A percentile compares a stretch with the other conserved stretches of the same genome.
phyloP scores from a whole-genome alignment of 805 yeast species.

The Candida endomychidarum region DNA sequence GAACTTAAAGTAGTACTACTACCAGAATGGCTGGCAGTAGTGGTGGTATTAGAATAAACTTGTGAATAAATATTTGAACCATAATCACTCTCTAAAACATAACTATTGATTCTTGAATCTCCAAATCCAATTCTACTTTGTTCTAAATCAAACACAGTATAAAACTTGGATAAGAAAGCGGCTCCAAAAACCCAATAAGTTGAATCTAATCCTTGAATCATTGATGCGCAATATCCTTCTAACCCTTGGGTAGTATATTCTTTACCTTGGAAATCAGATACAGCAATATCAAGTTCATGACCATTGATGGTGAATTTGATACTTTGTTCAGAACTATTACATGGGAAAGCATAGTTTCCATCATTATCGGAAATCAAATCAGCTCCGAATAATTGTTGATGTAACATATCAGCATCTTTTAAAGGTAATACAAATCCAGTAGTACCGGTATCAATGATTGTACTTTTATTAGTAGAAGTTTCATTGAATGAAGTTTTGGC shows the following conservation, averaged over 20 bases:
- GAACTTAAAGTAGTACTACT: neutral
- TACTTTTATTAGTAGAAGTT: constrained; percentile 30
- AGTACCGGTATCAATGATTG: constrained; percentile 66
- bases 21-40: neutral
- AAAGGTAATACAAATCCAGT: constrained; percentile 58
- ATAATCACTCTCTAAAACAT: constrained; percentile 9
- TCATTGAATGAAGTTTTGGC: constrained; percentile 11
- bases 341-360: constrained; percentile 58
- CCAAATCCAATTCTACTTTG: constrained; percentile 52
- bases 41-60: neutral
- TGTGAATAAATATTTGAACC: neutral
- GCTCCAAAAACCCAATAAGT: constrained; percentile 61
- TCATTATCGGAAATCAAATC: constrained; percentile 54
- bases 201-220: constrained; percentile 55
- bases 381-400: constrained; percentile 44
- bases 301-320: constrained; percentile 46
- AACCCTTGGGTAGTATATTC: constrained; percentile 37
- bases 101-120: constrained; percentile 17
- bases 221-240: constrained; percentile 59
- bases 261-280: constrained; percentile 49
- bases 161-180: constrained; percentile 54
- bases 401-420: constrained; percentile 53
- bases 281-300: constrained; percentile 42
- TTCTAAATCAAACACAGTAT: constrained; percentile 57
- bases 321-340: constrained; percentile 44